A percentile compares a stretch with the other conserved stretches of the same genome.
phyloP scores from a whole-genome alignment of 2,329 filamentous ascomycete genomes.

The Xylogone sp. region DNA sequence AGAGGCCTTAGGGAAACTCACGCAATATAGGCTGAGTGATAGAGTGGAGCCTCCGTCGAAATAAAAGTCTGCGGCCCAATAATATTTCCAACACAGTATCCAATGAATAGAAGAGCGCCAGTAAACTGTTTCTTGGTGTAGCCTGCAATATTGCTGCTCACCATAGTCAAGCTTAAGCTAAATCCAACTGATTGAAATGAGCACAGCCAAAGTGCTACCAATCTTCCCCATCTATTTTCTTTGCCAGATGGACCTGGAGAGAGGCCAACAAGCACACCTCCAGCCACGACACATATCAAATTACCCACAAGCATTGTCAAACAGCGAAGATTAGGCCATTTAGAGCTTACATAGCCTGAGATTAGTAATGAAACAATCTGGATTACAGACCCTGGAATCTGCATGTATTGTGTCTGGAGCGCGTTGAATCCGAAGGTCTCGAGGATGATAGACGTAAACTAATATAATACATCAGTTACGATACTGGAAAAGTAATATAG shows the following conservation, averaged over 20 bases:
- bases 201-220: constrained; percentile 52
- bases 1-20: not conserved
- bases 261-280: constrained; percentile 45
- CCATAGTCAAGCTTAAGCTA: constrained; percentile 45
- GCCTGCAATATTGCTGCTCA: constrained; percentile 47
- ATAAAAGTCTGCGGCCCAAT: constrained; percentile 32
- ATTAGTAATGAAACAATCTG: constrained; percentile 47
- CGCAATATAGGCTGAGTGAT: constrained; percentile 2
- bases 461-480: constrained; percentile 15
- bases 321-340: constrained; percentile 41
- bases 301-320: constrained; percentile 51
- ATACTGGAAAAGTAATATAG: constrained; percentile 23
- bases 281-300: constrained; percentile 46
- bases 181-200: constrained; percentile 48
- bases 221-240: constrained; percentile 48
- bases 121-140: constrained; percentile 50
- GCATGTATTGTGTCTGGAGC: constrained; percentile 48
- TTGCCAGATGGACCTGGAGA: constrained; percentile 24
- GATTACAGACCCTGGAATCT: constrained; percentile 54
- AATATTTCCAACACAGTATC: constrained; percentile 47
- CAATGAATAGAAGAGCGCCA: constrained; percentile 43
- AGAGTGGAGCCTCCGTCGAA: constrained; percentile 11
- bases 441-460: constrained; percentile 29
- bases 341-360: constrained; percentile 45
- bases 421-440: constrained; percentile 28